phyloP scores from a whole-genome alignment of 2,329 filamentous ascomycete species.

The Davidsoniella eucalypti region DNA sequence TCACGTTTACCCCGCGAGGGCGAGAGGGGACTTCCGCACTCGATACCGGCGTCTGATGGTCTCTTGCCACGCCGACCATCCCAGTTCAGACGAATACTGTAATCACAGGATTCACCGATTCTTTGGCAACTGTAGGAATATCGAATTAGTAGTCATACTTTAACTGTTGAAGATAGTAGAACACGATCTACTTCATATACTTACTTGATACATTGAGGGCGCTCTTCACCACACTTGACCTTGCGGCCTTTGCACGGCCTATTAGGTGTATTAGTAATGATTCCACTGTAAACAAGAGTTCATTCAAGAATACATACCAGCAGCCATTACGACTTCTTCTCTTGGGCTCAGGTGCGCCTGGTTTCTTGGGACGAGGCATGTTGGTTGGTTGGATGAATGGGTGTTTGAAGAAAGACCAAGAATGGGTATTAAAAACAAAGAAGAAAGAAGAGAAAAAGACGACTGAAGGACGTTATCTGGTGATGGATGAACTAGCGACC shows the following conservation, averaged over 20 bases:
- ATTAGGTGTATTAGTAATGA: background rate
- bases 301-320: conserved; percentile 22
- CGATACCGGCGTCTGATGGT: conserved; percentile 9
- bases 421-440: background rate
- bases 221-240: conserved; percentile 63
- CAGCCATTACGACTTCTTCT: conserved; percentile 29
- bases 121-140: conserved; percentile 39
- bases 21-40: conserved; percentile 14
- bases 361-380: conserved; percentile 29
- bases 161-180: background rate
- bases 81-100: conserved; percentile 69
- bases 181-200: conserved; percentile 15
- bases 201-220: conserved; percentile 52
- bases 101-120: conserved; percentile 60
- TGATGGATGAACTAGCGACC: too few relatives aligned
- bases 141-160: background rate
- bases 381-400: conserved; percentile 6
- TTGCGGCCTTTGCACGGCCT: conserved; percentile 67
- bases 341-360: conserved; percentile 28
- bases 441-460: background rate
- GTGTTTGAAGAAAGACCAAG: background rate
- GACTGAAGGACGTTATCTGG: background rate
- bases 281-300: background rate
- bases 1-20: conserved; percentile 18
- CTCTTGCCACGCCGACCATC: conserved; percentile 37